These are phyloP conservation scores for Fomitiporia mediterranea DNA, from an alignment of 1,284 basidiomycete species.

Conservation along the genomic window DNA sequence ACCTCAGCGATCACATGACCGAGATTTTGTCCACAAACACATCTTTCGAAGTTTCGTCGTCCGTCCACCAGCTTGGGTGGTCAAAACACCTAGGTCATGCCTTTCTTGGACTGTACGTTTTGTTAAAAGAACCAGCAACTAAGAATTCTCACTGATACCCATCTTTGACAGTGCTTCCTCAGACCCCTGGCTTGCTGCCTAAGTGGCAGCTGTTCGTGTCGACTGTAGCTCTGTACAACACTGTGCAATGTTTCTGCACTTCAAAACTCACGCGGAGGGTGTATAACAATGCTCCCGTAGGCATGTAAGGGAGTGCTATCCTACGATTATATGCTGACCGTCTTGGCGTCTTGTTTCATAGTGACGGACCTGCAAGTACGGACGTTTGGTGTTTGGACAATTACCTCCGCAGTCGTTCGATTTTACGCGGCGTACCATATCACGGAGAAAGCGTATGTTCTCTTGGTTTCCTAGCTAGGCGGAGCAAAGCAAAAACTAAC, in stretches of 20 bases:
- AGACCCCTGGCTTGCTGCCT: conserved; percentile 66
- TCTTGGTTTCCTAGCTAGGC: too few species aligned
- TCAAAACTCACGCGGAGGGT: conserved; percentile 73
- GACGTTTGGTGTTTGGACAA: conserved; percentile 86
- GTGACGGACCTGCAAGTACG: conserved; percentile 83
- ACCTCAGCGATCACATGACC: not conserved
- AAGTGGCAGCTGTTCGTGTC: conserved; percentile 84
- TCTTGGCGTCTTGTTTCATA: conserved; percentile 30
- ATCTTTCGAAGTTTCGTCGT: not conserved
- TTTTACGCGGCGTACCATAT: conserved; percentile 87
- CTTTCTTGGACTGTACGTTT: conserved; percentile 5
- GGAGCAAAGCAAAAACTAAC: too few species aligned
- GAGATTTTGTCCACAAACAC: not conserved
- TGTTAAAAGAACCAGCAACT: too few species aligned
- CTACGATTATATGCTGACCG: not conserved
- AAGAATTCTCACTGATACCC: not conserved
- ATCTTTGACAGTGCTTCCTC: conserved; percentile 48
- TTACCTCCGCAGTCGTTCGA: conserved; percentile 77
- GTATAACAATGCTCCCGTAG: conserved; percentile 56
- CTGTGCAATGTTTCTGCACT: conserved; percentile 76
- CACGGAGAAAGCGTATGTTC: conserved; percentile 67
- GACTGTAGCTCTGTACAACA: conserved; percentile 77
- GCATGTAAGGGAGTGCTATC: conserved; percentile 29
- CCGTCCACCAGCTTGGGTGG: too few species aligned
- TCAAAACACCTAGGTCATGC: not conserved